phyloP scores from a whole-genome alignment of 208 protist genomes.

The Entamoeba invadens region DNA sequence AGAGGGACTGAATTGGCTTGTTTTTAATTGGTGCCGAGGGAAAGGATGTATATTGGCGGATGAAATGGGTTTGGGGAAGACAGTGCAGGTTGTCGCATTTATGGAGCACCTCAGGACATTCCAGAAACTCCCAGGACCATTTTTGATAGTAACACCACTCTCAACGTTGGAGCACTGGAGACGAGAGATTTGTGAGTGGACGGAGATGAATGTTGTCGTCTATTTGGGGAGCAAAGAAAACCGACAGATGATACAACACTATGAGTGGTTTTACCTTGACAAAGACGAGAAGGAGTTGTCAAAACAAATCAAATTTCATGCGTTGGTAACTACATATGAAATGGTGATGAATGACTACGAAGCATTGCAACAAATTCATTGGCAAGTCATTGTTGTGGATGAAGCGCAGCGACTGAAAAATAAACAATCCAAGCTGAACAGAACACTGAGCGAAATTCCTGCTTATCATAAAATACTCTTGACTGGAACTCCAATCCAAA shows the following conservation, averaged over 20 bases:
- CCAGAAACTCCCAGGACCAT: slow-evolving; percentile 19
- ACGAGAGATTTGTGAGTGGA: slow-evolving; percentile 22
- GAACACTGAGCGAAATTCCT: background rate
- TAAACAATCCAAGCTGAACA: background rate
- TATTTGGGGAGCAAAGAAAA: slow-evolving; percentile 19
- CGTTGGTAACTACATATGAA: slow-evolving; percentile 38
- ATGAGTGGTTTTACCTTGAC: slow-evolving; percentile 6
- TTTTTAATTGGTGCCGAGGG: background rate
- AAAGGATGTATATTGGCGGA: background rate
- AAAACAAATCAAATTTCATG: slow-evolving; percentile 25
- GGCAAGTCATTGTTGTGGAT: slow-evolving; percentile 13
- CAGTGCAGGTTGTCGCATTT: slow-evolving; percentile 25
- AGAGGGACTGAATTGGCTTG: slow-evolving; percentile 5
- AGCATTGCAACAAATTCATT: slow-evolving; percentile 13
- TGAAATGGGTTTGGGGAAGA: slow-evolving; percentile 32
- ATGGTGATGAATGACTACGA: slow-evolving; percentile 14
- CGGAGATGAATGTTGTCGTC: background rate
- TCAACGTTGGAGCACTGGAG: slow-evolving; percentile 28
- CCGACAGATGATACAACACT: slow-evolving; percentile 6
- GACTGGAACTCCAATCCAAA: slow-evolving; percentile 19
- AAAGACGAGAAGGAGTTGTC: background rate
- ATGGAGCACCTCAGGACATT: slow-evolving; percentile 1
- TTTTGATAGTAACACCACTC: slow-evolving; percentile 29
- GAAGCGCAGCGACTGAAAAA: slow-evolving; percentile 16
- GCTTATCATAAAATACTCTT: background rate